Base-by-base conservation (phyloP, 768 basidiomycete species). In the Podaxis rugospora region DNA sequence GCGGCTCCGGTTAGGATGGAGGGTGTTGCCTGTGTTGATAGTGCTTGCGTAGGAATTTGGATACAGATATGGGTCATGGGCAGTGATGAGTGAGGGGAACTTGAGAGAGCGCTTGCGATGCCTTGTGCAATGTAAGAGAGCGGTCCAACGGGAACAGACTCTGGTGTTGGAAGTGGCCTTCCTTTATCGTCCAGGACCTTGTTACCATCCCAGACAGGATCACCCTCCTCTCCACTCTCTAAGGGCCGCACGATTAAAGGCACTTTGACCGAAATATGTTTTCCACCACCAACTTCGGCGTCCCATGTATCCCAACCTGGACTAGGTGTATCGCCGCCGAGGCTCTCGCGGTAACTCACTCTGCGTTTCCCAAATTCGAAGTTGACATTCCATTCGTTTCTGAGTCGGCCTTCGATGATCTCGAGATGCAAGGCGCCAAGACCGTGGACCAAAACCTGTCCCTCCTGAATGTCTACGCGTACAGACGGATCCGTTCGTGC, bases 401-500 rank as follows among this genome's bases (percentile, higher is more conserved):
- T 80, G 27, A 95, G 76, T 46, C 93, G 82, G n/a, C 86, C 83
- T 72, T 92, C 90, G 9, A 93, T 80, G 58, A 95, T 93, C 71
- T 95, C 93, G n/a, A 95, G 81, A 68, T 95, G 93, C 11, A 95
- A 80, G 32, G 89, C 84, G 13, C 93, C 93, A 44, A 95, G 83
- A 1, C 92, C 92, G 65, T 94, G 90, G 0, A 92, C 80, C 32
- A 95, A 80, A 36, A 92, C 76, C 66, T 95, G 93, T 1, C 92
- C 93, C 64, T 95, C 93, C 58, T 90, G 87, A 2, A 77, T 75
- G 57, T 93, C 93, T 32, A 87, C 78, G 18, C 93, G 87, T 28
- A 93, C 83, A 0, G 92, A 93, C n/a, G 93, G 93, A 68, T 95
- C 93, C 1, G 93, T 94, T n/a, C 93, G 87, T 16, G 84, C 77